A percentile compares a stretch with the other conserved stretches of the same genome.
phyloP scores from a whole-genome alignment of 2,329 filamentous ascomycete species.

The Exophiala sp. region DNA sequence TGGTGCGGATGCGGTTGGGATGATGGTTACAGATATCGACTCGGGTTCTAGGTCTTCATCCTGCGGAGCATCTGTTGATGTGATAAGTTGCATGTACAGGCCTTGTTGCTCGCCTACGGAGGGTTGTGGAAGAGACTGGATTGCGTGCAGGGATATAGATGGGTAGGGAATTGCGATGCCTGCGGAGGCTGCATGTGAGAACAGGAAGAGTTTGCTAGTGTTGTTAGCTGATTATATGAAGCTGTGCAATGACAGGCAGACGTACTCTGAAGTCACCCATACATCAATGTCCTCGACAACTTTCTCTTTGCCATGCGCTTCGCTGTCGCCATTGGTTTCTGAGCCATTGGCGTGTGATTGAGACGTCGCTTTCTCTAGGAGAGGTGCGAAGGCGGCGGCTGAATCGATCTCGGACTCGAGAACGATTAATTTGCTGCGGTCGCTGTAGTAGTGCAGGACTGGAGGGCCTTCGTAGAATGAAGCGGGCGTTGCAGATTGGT shows the following conservation, averaged over 20 bases:
- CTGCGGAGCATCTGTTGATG: slow-evolving; percentile 28
- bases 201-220: slow-evolving; percentile 45
- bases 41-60: slow-evolving; percentile 41
- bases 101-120: slow-evolving; percentile 35
- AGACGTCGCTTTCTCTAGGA: slow-evolving; percentile 11
- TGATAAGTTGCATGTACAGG: slow-evolving; percentile 48
- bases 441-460: slow-evolving; percentile 46
- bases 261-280: slow-evolving; percentile 50
- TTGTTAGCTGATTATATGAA: slow-evolving; percentile 9
- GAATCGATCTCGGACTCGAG: slow-evolving; percentile 39
- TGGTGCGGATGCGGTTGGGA: slow-evolving; percentile 33
- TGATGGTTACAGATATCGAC: slow-evolving; percentile 42
- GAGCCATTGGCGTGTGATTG: slow-evolving; percentile 18
- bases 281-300: slow-evolving; percentile 41
- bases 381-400: slow-evolving; percentile 33
- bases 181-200: slow-evolving; percentile 32
- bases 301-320: slow-evolving; percentile 24
- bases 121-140: slow-evolving; percentile 43
- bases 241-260: background rate
- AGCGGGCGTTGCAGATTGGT: slow-evolving; percentile 46
- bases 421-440: slow-evolving; percentile 43
- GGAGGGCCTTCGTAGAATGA: slow-evolving; percentile 47
- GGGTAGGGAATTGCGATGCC: slow-evolving; percentile 48
- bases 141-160: slow-evolving; percentile 47
- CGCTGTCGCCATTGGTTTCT: slow-evolving; percentile 19